These are phyloP conservation scores for Suillus variegatus DNA, from an alignment of 768 basidiomycete genomes.

Conservation along the genomic window DNA sequence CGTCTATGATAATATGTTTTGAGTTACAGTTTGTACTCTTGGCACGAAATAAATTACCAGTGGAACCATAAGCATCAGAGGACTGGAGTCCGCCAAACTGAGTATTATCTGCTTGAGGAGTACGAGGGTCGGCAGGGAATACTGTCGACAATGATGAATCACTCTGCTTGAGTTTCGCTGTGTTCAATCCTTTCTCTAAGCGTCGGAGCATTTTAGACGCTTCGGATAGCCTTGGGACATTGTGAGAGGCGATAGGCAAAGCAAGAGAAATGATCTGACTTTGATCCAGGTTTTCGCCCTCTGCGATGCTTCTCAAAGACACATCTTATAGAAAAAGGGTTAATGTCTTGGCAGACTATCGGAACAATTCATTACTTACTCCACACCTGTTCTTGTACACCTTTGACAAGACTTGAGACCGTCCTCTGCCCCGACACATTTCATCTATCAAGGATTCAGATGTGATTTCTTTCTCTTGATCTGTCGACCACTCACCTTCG, in stretches of 20 bases:
- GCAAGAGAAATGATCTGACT: constrained; percentile 47
- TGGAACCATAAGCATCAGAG: constrained; percentile 30
- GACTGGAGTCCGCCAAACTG: constrained; percentile 32
- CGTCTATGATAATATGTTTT: constrained; percentile 10
- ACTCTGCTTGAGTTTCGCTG: constrained; percentile 71
- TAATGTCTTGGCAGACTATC: constrained; percentile 19
- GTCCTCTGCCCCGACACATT: constrained; percentile 88
- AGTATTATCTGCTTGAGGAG: constrained; percentile 22
- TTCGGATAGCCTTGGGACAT: constrained; percentile 68
- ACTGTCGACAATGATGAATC: constrained; percentile 34
- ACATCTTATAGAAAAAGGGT: constrained; percentile 48
- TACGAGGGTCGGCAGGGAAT: constrained; percentile 31
- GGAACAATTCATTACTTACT: constrained; percentile 46
- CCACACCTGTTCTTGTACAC: constrained; percentile 77
- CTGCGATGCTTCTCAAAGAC: constrained; percentile 88
- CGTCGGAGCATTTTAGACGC: constrained; percentile 88
- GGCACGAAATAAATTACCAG: constrained; percentile 17
- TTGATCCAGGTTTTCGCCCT: constrained; percentile 87
- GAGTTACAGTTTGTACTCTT: not conserved
- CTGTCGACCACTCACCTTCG: constrained; percentile 55
- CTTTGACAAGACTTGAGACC: constrained; percentile 81
- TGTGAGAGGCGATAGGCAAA: not conserved
- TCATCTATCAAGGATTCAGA: constrained; percentile 61
- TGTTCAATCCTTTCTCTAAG: constrained; percentile 80
- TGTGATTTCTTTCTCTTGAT: constrained; percentile 10